Percentiles rank a stretch among this genome's conserved stretches.
phyloP scores from a whole-genome alignment of 768 basidiomycete genomes.

The Boletus rubropictus region DNA sequence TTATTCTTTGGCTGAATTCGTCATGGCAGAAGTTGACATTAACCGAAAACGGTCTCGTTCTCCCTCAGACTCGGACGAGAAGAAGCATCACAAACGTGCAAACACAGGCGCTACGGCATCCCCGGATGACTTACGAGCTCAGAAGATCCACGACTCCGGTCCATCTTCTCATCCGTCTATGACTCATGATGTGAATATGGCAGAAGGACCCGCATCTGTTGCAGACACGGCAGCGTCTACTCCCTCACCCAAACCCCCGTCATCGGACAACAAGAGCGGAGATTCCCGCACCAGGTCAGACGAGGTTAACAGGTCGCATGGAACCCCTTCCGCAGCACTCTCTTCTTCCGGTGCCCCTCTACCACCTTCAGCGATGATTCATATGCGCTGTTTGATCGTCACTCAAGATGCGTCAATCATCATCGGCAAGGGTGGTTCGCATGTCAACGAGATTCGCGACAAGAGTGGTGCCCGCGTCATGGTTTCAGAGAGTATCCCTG shows the following conservation, averaged over 20 bases:
- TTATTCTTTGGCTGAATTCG: conserved; percentile 49
- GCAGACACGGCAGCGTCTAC: conserved; percentile 49
- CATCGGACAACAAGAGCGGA: conserved; percentile 41
- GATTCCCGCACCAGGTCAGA: conserved; percentile 32
- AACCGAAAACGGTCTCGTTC: conserved; percentile 86
- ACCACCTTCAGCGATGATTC: conserved; percentile 77
- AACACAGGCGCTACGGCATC: conserved; percentile 67
- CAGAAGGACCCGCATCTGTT: conserved; percentile 36
- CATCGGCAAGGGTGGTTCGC: conserved; percentile 91
- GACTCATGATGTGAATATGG: conserved; percentile 61
- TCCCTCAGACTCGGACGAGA: conserved; percentile 73
- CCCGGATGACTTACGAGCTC: conserved; percentile 56
- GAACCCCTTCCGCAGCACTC: conserved; percentile 44
- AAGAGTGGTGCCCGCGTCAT: conserved; percentile 95
- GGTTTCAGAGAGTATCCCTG: conserved; percentile 97
- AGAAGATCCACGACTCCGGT: conserved; percentile 43
- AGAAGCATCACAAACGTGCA: conserved; percentile 76
- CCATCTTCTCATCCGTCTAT: conserved; percentile 34
- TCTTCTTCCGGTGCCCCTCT: conserved; percentile 43
- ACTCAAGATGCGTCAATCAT: conserved; percentile 99
- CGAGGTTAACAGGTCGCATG: conserved; percentile 36
- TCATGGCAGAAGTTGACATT: conserved; percentile 82
- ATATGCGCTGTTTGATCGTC: conserved; percentile 97
- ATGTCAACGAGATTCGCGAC: conserved; percentile 98
- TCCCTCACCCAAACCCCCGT: conserved; percentile 48